Evolutionary conservation across 2,329 filamentous ascomycete genomes (phyloP), one percentile per base, ranked within the genome.

Genomic region (Colletotrichum filicis): DNA sequence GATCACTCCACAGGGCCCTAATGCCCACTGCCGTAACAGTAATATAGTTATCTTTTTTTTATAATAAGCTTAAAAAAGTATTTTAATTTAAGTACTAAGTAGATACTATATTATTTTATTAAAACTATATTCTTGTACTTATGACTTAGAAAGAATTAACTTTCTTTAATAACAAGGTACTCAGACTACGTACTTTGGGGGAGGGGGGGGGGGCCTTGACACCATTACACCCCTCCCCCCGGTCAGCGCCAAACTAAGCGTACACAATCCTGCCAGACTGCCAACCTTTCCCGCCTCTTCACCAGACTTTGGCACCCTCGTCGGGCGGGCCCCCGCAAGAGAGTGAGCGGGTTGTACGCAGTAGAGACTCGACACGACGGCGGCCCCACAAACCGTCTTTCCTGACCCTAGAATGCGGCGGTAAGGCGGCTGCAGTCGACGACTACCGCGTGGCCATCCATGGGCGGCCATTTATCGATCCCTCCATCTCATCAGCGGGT

Each of bases 381-480:
- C 71, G 71, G 71, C 71, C 71, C 71, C 71, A 73, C 71, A 73
- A 73, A 73, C 71, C 71, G 71, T 71, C 32, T 73, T 61, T 60
- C 71, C 56, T 66, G 61, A 73, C 46, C 71, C 71, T 71, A 53
- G 66, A 32, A 56, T 53, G 26, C 66, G 66, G 71, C 71, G 71
- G 71, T 71, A 73, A 66, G 71, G 71, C 71, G 71, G 71, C 71
- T 73, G 71, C 71, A 73, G 66, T 66, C 61, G 49, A 73, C 71
- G 71, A 73, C 71, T 73, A 73, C 71, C 71, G 71, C 71, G 66
- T 73, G 71, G 71, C 61, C 49, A 52, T 61, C 60, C 56, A 73
- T 64, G 61, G 35, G 61, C 66, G 46, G 55, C 60, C 70, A 66
- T 73, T 22, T 35, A 70, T 73, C 46, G 70, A 70, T 69, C 53